Conservation (phyloP, 371 early-diverging fungal genomes). For the Mucor circinelloides region DNA sequence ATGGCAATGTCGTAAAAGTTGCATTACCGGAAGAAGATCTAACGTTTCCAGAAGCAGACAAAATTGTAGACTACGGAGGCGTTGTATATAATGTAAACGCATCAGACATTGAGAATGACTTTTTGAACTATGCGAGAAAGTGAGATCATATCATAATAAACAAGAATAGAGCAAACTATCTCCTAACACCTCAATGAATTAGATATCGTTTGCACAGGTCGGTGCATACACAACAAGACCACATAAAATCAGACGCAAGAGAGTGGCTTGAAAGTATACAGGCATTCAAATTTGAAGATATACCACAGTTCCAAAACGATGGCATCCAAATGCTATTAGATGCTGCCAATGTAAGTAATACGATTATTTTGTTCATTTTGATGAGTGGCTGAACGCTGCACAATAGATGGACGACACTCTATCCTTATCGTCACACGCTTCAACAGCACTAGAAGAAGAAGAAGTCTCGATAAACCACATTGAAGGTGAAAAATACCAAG, state of each 20-base stretch:
- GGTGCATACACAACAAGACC: neutral
- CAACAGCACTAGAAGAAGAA: neutral
- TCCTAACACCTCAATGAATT: neutral
- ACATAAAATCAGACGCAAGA: neutral
- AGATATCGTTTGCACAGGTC: neutral
- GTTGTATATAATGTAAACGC: constrained; percentile 45
- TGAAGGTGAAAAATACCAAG: constrained; percentile 5
- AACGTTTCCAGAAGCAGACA: constrained; percentile 15
- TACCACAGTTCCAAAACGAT: neutral
- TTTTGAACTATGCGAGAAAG: constrained; percentile 38
- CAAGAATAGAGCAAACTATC: neutral
- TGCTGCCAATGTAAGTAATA: constrained; percentile 11
- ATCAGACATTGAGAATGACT: constrained; percentile 45
- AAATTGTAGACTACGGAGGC: constrained; percentile 28
- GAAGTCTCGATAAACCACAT: neutral
- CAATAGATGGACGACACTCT: neutral
- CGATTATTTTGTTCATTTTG: neutral
- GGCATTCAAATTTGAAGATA: neutral
- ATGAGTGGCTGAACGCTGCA: neutral
- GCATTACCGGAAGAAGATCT: neutral
- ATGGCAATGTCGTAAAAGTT: neutral
- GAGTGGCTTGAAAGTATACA: neutral
- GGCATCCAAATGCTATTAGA: constrained; percentile 23
- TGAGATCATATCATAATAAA: neutral
- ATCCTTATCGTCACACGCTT: neutral